Base-by-base conservation (phyloP, 257 asterid genomes). In the Mitragyna speciosa region DNA sequence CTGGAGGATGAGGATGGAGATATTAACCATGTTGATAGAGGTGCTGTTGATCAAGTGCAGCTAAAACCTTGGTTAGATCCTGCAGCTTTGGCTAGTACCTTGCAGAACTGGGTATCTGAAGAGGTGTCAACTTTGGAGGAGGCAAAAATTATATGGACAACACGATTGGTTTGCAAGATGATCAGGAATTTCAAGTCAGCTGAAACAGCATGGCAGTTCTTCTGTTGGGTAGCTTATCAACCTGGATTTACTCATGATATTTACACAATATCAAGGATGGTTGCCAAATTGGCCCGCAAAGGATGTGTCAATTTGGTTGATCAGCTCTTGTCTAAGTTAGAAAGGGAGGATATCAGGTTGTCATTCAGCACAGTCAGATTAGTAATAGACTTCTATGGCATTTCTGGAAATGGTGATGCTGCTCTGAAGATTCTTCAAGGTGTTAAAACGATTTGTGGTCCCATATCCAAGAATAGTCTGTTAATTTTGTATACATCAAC, bases 31-130 rank as follows among this genome's bases (percentile, higher is more conserved):
- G 30, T 66, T 75, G 19, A 52, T 66, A 89, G 28, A 76, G 83
- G 77, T 30, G 82, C 65, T 4, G 79, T 51, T 47, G 88, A 87
- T 76, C 87, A 82, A 83, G 82, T 89, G 75, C 89, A 73, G 56
- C 85, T 95, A 87, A 95, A 93, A 74, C 97, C 96, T 31, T 93
- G 99, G 99, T 79, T 92, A 85, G 97, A 93, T 75, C 99, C 97
- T 19, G 83, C 94, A 71, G 95, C 98, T 86, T 85, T 95, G 84
- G 96, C 97, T 19, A 86, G 90, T 80, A 92, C 98, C 66, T 86
- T 93, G 87, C 79, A 77, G 71, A 43, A 87, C 41, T 93, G 99
- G 98, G 89, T 79, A 67, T 70, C 87, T 39, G 91, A 88, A 77
- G 97, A 95, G 76, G 96, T 93, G 9, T 84, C 89, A 28, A 85